phyloP scores from a whole-genome alignment of 148 eudicot species.

The Camellia granthamiana region DNA sequence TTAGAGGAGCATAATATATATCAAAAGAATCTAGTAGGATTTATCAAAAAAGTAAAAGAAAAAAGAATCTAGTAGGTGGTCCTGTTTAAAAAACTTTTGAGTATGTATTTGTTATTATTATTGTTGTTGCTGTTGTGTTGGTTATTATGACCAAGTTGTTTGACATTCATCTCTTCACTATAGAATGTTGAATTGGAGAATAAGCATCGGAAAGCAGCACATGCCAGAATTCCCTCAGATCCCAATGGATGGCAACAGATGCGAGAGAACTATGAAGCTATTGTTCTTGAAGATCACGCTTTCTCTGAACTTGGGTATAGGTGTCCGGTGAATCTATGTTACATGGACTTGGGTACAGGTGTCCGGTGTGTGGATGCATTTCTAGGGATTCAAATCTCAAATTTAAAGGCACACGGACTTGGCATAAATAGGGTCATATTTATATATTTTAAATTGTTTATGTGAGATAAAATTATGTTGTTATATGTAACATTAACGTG shows the following conservation, averaged over 20 bases:
- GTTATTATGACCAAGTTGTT: slow-evolving; percentile 2
- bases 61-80: too few relatives aligned
- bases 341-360: neutral
- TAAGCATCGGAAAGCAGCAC: slow-evolving; percentile 58
- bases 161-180: neutral
- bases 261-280: slow-evolving; percentile 91
- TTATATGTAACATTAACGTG: too few relatives aligned
- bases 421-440: neutral
- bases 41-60: too few relatives aligned
- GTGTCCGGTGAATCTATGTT: too few relatives aligned
- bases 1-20: neutral
- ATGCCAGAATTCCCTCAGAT: slow-evolving; percentile 65
- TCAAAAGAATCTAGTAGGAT: neutral
- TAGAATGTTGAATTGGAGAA: slow-evolving; percentile 88
- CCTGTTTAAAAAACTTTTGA: too few relatives aligned
- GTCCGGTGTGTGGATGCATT: neutral
- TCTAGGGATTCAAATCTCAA: neutral
- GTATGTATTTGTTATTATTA: too few relatives aligned
- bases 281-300: slow-evolving; percentile 81
- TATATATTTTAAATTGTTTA: neutral
- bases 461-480: neutral
- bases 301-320: slow-evolving; percentile 46
- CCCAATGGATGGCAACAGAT: slow-evolving; percentile 81
- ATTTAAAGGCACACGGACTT: neutral
- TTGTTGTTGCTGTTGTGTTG: neutral